These are phyloP conservation scores for Xylaria palmicola DNA, from an alignment of 495 filamentous ascomycete genomes.

Conservation along the genomic window DNA sequence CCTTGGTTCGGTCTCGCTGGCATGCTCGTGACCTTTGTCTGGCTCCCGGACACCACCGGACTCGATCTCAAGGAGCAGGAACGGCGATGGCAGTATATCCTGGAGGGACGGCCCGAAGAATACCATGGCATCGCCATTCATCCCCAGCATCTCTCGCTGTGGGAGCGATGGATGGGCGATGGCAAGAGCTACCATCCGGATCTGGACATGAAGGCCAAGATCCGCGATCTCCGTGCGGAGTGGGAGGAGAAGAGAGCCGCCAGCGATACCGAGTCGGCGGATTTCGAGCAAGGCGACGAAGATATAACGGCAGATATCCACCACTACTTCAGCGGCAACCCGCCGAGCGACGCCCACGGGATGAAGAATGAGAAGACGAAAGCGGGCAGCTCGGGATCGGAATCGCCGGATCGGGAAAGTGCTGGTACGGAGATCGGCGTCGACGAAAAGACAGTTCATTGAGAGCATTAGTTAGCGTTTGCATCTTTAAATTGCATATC, in stretches of 20 bases:
- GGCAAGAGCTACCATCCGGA: slow-evolving; percentile 78
- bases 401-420: slow-evolving; percentile 1
- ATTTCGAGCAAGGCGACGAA: slow-evolving; percentile 40
- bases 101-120: slow-evolving; percentile 67
- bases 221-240: slow-evolving; percentile 67
- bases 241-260: slow-evolving; percentile 36
- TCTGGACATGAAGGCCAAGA: slow-evolving; percentile 73
- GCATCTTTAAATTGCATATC: not conserved
- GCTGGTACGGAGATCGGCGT: not conserved
- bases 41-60: slow-evolving; percentile 89
- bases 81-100: slow-evolving; percentile 78
- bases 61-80: slow-evolving; percentile 94
- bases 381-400: slow-evolving; percentile 1
- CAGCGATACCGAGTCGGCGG: slow-evolving; percentile 24
- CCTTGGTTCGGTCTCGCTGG: slow-evolving; percentile 89
- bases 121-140: slow-evolving; percentile 90
- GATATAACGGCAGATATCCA: slow-evolving; percentile 42
- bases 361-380: slow-evolving; percentile 25
- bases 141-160: slow-evolving; percentile 78
- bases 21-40: slow-evolving; percentile 72
- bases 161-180: slow-evolving; percentile 68
- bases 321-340: slow-evolving; percentile 41
- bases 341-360: slow-evolving; percentile 17
- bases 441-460: slow-evolving; percentile 9
- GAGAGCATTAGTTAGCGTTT: not conserved